Conservation (phyloP, 2,329 filamentous ascomycete species). For the Truncatella angustata region DNA sequence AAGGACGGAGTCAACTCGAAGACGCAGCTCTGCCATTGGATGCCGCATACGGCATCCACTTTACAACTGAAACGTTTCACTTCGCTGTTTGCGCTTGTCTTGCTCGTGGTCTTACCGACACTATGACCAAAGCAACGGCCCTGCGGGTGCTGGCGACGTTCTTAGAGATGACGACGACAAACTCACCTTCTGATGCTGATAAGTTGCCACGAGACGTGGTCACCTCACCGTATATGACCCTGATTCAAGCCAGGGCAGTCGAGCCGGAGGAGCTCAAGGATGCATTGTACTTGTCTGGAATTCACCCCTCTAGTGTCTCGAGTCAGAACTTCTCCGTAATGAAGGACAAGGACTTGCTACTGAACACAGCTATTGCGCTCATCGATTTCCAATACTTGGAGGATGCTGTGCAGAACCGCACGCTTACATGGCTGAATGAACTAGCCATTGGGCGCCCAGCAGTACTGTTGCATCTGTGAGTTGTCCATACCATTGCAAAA, state of each 20-base stretch:
- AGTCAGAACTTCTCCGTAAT: slow-evolving; percentile 43
- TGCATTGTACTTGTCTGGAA: slow-evolving; percentile 58
- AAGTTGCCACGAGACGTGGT: slow-evolving; percentile 29
- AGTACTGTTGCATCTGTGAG: slow-evolving; percentile 59
- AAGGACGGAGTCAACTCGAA: slow-evolving; percentile 59
- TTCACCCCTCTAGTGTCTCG: slow-evolving; percentile 43
- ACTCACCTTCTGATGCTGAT: slow-evolving; percentile 30
- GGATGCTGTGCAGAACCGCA: slow-evolving; percentile 58
- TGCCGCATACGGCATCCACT: slow-evolving; percentile 64
- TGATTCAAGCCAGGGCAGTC: slow-evolving; percentile 57
- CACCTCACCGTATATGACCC: slow-evolving; percentile 57
- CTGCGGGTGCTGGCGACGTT: slow-evolving; percentile 62
- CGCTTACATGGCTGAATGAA: slow-evolving; percentile 57
- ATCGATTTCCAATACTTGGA: slow-evolving; percentile 67
- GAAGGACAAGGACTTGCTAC: slow-evolving; percentile 60
- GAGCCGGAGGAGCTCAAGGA: slow-evolving; percentile 61
- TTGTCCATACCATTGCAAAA: slow-evolving; percentile 10
- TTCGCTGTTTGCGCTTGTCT: slow-evolving; percentile 65
- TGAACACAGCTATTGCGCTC: slow-evolving; percentile 62
- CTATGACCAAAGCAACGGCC: slow-evolving; percentile 56
- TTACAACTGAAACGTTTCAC: slow-evolving; percentile 63
- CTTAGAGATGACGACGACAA: slow-evolving; percentile 50
- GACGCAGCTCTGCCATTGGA: slow-evolving; percentile 62
- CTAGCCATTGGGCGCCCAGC: slow-evolving; percentile 53
- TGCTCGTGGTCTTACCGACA: slow-evolving; percentile 62